phyloP scores from a whole-genome alignment of 306 rosid species.

The Lathyrus aphaca region DNA sequence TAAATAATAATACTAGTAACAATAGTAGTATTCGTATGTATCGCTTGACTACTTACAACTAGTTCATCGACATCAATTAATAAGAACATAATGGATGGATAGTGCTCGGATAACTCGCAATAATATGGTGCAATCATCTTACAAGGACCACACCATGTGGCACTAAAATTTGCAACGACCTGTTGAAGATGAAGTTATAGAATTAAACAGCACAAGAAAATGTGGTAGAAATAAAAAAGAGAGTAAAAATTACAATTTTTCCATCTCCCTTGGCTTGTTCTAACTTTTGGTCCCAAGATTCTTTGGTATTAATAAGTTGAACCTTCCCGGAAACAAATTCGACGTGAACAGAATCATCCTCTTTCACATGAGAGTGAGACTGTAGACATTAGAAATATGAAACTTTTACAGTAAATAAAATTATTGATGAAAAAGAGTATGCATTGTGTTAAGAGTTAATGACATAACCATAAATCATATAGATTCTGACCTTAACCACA shows the following conservation, averaged over 20 bases:
- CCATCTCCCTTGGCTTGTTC: constrained; percentile 82
- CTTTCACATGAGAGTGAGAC: constrained; percentile 41
- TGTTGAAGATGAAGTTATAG: not conserved
- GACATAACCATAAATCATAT: not conserved
- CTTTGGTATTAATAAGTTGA: constrained; percentile 68
- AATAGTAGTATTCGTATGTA: not conserved
- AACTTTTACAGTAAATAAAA: constrained; percentile 30
- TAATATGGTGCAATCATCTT: not conserved
- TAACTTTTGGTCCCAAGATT: constrained; percentile 80
- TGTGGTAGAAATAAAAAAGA: constrained; percentile 2
- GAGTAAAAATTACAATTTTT: constrained; percentile 61
- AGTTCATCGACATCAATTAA: constrained; percentile 3
- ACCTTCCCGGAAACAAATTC: constrained; percentile 76
- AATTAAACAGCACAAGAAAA: constrained; percentile 13
- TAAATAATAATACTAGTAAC: not conserved
- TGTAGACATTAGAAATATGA: constrained; percentile 47
- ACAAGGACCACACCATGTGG: not conserved
- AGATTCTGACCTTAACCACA: not conserved
- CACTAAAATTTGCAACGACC: constrained; percentile 3
- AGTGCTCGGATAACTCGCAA: not conserved
- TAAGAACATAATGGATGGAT: not conserved
- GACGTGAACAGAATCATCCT: constrained; percentile 60
- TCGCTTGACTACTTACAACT: not conserved
- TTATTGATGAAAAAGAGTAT: not conserved
- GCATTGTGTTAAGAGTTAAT: not conserved